phyloP scores from a whole-genome alignment of 2,329 filamentous ascomycete genomes.

The Fusarium mangiferae region DNA sequence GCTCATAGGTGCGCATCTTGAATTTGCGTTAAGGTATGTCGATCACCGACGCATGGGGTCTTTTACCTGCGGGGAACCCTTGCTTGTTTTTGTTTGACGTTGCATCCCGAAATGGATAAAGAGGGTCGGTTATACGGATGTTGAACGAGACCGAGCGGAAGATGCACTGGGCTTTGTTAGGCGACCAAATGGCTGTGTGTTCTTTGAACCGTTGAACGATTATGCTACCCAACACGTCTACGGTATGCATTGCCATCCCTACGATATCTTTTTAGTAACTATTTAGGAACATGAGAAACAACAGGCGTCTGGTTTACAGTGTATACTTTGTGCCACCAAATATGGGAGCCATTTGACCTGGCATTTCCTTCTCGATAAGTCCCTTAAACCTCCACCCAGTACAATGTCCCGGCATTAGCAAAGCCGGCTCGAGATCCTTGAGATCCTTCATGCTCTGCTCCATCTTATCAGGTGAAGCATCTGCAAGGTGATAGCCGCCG shows the following conservation, averaged over 20 bases:
- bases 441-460: not conserved
- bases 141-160: not conserved
- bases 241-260: not conserved
- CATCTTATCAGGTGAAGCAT: not conserved
- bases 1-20: slow-evolving; percentile 1
- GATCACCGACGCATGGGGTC: not conserved
- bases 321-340: not conserved
- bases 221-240: not conserved
- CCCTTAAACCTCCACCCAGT: not conserved
- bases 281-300: too few relatives aligned
- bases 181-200: not conserved
- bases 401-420: not conserved
- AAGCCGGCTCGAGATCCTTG: not conserved
- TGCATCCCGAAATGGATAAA: not conserved
- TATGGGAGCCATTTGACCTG: not conserved
- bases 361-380: not conserved
- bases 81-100: not conserved
- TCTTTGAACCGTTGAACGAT: not conserved
- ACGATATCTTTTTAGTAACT: too few relatives aligned
- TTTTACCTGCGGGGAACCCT: slow-evolving; percentile 1
- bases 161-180: too few relatives aligned
- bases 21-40: not conserved
- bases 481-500: not conserved
- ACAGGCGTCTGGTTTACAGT: not conserved
- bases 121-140: not conserved